Evolutionary conservation across 164 flowering plant genomes (phyloP), one percentile per base, ranked within the genome.

Genomic region (Tetrastigma voinierianum): DNA sequence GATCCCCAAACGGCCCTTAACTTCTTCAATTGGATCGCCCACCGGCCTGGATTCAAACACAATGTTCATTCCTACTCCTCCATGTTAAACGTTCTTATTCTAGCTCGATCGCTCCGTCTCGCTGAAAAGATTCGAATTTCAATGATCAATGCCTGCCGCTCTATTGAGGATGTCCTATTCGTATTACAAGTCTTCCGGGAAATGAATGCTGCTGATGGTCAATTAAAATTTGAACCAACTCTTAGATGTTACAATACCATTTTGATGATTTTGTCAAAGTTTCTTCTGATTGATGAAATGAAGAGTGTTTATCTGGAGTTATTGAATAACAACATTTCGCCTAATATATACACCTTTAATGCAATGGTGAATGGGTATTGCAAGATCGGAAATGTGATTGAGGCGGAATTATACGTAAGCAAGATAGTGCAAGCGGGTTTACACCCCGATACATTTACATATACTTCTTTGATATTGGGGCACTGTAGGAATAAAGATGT

Each of bases 301-400:
- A 79, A 76, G 57, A 55, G 25, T 53, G 84, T 92, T 59, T 90
- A 78, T 77, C 24, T 46, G 14, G 84, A 81, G 70, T 80, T 87
- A 81, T 75, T 83, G 76, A 75, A 71, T 20, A 81, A 79, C 66
- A 71, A 57, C 72, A 64, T 90, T 46, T 17, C 61, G 3, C 96
- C 94, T 0, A 86, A 88, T 73, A 78, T 88, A 10, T 81, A 80
- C 46, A 87, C 92, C 0, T 84, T 76, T 57, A 92, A 92, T 73
- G 79, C 90, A 0, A 86, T 92, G 92, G 76, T 92, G 20, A 84
- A 88, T 78, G 91, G 46, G n/a, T 80, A 82, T 61, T 91, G 97
- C 67, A 86, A 90, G 74, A 53, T 74, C 48, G 93, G 85, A 44
- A 72, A 87, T 76, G 80, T 92, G 44, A 70, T 19, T 13, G 81